Evolutionary conservation across 139 green algal genomes (phyloP).

Genomic region (Closterium sp.): DNA sequence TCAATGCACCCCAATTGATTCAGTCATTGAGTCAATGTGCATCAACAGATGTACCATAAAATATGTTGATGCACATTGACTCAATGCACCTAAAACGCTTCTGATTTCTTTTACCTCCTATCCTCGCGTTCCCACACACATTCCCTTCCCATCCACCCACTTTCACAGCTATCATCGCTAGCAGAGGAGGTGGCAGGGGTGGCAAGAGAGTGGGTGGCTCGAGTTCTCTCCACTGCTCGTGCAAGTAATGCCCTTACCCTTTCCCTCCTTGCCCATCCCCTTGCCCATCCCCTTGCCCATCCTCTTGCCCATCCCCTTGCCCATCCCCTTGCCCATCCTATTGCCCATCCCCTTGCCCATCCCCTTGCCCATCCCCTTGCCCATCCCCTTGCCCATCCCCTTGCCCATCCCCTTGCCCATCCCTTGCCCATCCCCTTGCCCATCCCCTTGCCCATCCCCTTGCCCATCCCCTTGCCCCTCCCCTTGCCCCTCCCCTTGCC

Average conservation of each 20-base stretch:
- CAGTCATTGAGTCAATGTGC: no score
- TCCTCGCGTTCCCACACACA: neutral
- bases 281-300: neutral
- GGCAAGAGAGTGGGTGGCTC: slow-evolving; percentile 3
- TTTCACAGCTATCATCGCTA: slow-evolving; percentile 11
- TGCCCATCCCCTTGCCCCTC: no score
- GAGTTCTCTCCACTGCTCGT: neutral
- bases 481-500: no score
- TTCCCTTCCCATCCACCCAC: neutral
- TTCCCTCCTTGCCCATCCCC: neutral
- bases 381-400: no score
- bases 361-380: neutral
- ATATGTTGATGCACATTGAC: no score
- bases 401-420: no score
- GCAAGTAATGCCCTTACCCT: neutral
- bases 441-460: no score
- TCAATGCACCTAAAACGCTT: no score
- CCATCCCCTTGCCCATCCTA: neutral
- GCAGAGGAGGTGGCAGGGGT: neutral
- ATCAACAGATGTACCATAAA: no score
- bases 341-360: neutral
- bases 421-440: no score
- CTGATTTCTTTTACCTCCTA: no score
- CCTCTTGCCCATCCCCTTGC: neutral
- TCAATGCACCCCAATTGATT: no score